phyloP scores from a whole-genome alignment of 2,329 filamentous ascomycete genomes.

The Lachnellula cervina region DNA sequence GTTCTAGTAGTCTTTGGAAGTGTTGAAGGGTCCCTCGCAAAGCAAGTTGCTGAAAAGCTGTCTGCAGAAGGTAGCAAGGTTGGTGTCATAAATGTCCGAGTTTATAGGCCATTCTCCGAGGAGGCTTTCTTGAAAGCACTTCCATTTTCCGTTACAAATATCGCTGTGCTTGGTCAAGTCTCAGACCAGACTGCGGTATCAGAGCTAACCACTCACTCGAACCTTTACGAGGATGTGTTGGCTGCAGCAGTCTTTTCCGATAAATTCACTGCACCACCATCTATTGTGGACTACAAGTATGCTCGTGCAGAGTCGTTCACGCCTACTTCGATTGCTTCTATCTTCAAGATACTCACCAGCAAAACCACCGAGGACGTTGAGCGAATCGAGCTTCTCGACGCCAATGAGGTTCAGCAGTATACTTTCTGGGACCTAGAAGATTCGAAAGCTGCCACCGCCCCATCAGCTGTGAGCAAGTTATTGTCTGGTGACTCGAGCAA shows the following conservation, averaged over 20 bases:
- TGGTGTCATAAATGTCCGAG: constrained; percentile 83
- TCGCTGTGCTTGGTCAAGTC: constrained; percentile 90
- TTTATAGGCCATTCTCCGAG: constrained; percentile 94
- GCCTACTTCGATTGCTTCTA: constrained; percentile 48
- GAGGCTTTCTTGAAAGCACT: constrained; percentile 84
- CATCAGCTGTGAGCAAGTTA: constrained; percentile 52
- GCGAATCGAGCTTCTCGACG: constrained; percentile 44
- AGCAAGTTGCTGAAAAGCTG: constrained; percentile 72
- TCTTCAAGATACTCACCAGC: constrained; percentile 45
- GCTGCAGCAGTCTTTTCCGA: constrained; percentile 76
- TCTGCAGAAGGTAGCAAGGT: constrained; percentile 70
- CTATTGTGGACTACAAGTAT: constrained; percentile 85
- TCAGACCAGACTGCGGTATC: constrained; percentile 64
- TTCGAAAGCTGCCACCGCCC: constrained; percentile 61
- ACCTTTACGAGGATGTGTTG: constrained; percentile 85
- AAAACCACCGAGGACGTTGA: constrained; percentile 34
- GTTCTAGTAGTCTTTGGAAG: constrained; percentile 93
- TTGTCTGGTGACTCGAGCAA: constrained; percentile 68
- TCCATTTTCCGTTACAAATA: constrained; percentile 66
- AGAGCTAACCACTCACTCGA: constrained; percentile 75
- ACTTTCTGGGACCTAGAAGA: constrained; percentile 89
- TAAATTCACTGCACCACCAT: constrained; percentile 56
- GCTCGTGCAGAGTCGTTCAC: constrained; percentile 58
- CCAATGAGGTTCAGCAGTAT: constrained; percentile 68
- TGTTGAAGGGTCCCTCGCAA: constrained; percentile 78